phyloP scores from a whole-genome alignment of 805 yeast species.

The Starmerella stellata region DNA sequence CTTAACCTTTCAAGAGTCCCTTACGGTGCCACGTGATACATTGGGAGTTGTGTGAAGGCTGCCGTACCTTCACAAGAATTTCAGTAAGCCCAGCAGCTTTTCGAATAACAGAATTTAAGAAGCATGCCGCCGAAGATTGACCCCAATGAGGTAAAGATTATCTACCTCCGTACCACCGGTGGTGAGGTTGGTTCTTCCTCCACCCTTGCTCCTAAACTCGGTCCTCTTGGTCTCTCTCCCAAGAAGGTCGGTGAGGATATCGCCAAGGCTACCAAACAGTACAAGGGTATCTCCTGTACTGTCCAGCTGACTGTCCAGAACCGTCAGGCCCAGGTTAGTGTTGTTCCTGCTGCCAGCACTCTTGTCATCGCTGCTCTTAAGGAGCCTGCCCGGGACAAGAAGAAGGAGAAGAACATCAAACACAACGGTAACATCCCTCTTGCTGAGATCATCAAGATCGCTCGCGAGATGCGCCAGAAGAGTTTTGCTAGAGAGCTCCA shows the following conservation, averaged over 20 bases:
- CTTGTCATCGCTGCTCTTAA: slow-evolving; percentile 96
- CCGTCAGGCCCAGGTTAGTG: slow-evolving; percentile 98
- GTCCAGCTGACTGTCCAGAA: slow-evolving; percentile 97
- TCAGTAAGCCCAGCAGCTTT: not conserved
- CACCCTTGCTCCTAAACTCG: slow-evolving; percentile 99
- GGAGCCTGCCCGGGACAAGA: slow-evolving; percentile 99
- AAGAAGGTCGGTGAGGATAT: slow-evolving; percentile 99
- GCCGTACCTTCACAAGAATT: not conserved
- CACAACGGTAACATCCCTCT: slow-evolving; percentile 97
- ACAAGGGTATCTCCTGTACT: slow-evolving; percentile 98
- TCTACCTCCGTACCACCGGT: slow-evolving; percentile 99
- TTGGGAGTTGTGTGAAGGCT: not conserved
- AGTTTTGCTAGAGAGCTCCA: slow-evolving; percentile 95
- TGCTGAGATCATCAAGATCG: slow-evolving; percentile 90
- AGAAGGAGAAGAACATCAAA: slow-evolving; percentile 99
- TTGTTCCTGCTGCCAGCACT: slow-evolving; percentile 98
- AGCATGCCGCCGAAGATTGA: slow-evolving; percentile 92
- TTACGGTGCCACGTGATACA: not conserved
- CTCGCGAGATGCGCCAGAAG: slow-evolving; percentile 93
- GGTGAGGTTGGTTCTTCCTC: slow-evolving; percentile 99
- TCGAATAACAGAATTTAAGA: slow-evolving; percentile 3
- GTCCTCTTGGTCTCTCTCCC: slow-evolving; percentile 99
- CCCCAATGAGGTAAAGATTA: slow-evolving; percentile 94
- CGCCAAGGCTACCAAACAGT: slow-evolving; percentile 97
- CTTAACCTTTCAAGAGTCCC: too few relatives aligned